These are phyloP conservation scores for Aspergillus ustus DNA, from an alignment of 2,329 filamentous ascomycete genomes.

Conservation along the genomic window DNA sequence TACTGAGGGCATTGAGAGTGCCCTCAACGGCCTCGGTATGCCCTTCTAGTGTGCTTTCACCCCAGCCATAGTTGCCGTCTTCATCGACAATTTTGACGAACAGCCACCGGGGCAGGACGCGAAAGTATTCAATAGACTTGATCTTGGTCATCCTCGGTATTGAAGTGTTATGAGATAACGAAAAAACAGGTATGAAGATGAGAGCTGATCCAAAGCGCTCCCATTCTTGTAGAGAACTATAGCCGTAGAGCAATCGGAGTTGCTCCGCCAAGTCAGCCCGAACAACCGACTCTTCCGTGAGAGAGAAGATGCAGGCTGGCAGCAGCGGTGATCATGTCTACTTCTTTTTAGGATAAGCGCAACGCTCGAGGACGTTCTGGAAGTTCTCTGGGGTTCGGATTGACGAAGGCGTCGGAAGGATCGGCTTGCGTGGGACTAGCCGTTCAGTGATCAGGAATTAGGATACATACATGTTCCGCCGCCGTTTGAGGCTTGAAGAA, in stretches of 20 bases:
- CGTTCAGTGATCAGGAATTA: neutral
- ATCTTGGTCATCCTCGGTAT: constrained; percentile 63
- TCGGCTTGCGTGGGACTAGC: neutral
- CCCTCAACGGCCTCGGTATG: constrained; percentile 76
- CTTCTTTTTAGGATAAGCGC: neutral
- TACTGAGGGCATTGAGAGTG: constrained; percentile 68
- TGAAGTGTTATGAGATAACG: neutral
- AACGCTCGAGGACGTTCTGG: neutral
- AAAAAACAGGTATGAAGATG: neutral
- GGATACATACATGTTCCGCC: constrained; percentile 2
- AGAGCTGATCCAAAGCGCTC: neutral
- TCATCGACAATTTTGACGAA: constrained; percentile 78
- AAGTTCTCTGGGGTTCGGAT: neutral
- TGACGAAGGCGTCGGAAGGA: neutral
- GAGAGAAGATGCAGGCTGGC: neutral
- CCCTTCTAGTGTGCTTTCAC: constrained; percentile 74
- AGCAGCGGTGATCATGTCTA: neutral
- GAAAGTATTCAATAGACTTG: constrained; percentile 71
- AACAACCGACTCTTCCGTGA: constrained; percentile 13
- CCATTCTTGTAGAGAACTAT: neutral
- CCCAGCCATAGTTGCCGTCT: constrained; percentile 69
- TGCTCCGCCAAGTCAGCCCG: constrained; percentile 18
- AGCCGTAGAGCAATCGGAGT: constrained; percentile 13
- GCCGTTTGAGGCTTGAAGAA: neutral
- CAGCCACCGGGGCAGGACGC: constrained; percentile 75